Evolutionary conservation across 1,284 basidiomycete genomes (phyloP), one percentile per base, ranked within the genome.

Genomic region (Sparassis latifolia): DNA sequence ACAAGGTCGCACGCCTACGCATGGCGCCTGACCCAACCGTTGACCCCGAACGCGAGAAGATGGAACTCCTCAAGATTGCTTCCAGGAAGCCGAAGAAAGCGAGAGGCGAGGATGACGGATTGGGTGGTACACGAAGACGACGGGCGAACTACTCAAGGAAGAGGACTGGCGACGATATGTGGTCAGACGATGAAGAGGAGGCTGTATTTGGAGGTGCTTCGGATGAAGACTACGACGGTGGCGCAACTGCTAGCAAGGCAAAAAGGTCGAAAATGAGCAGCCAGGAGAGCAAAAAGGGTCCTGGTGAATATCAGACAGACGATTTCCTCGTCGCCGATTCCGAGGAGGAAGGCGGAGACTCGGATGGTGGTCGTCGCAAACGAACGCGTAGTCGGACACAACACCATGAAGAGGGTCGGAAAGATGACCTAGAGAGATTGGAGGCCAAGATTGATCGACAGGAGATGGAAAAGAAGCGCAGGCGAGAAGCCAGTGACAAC

Each of bases 311-410:
- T 60, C 82, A 88, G 62, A 81, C 85, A 50, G 89, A 92, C 61
- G 89, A 88, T 59, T 90, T 92, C 61, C 73, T 91, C 38, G 89
- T 91, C 5, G 83, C 84, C 30, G 85, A 86, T 44, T 82, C 81
- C 5, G 84, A 86, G 37, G 84, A 85, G 28, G 86, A 86, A 4
- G 77, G 62, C 10, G 63, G 62, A 4, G 71, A 68, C 10, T 71
- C 66, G 39, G 71, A 69, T 28, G 69, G 62, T 2, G 70, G 63
- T 41, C 56, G 56, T 32, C 51, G 55, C 42, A 62, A 58, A 32
- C 59, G 62, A 10, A 71, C 68, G 55, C 72, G 69, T 52, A 67
- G 67, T 20, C 74, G 73, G 49, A 68, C 68, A 28, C 63, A 51
- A 5, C 50, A 65, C 5, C 69, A 67, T 35, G 75, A 73, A 2